Conservation (phyloP, 2,329 filamentous ascomycete genomes). For the Tolypocladium nubicola region DNA sequence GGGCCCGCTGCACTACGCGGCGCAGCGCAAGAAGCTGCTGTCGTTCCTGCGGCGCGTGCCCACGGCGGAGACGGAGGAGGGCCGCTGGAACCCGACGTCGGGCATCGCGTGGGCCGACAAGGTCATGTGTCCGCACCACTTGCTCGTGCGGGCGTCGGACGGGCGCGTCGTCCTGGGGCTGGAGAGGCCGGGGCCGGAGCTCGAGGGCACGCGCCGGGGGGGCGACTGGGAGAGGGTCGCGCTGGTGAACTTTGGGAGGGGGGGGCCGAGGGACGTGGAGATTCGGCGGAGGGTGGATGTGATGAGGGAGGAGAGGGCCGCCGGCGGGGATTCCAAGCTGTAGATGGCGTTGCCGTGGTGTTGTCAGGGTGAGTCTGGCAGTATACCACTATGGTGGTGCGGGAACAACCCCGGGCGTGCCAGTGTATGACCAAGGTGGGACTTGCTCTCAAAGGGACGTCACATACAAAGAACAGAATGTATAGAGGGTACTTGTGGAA, state of each 20-base stretch:
- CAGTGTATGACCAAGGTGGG: not conserved
- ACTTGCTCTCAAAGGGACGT: too few species aligned
- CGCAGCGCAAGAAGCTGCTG: constrained; percentile 41
- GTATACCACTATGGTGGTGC: not conserved
- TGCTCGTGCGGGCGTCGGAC: constrained; percentile 34
- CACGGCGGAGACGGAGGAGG: constrained; percentile 29
- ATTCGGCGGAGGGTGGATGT: constrained; percentile 39
- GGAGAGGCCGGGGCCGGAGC: constrained; percentile 47
- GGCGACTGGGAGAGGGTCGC: constrained; percentile 52
- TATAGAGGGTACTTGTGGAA: not conserved
- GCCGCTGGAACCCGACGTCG: constrained; percentile 28
- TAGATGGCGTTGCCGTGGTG: not conserved
- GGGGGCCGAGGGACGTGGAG: constrained; percentile 41
- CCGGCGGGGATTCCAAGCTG: not conserved
- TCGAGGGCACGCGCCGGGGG: constrained; percentile 33
- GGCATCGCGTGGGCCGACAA: constrained; percentile 47
- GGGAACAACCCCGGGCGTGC: not conserved
- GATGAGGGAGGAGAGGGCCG: constrained; percentile 31
- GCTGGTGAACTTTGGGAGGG: constrained; percentile 41
- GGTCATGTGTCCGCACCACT: constrained; percentile 44
- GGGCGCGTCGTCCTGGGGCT: constrained; percentile 41
- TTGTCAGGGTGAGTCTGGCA: not conserved
- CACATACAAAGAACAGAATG: too few species aligned
- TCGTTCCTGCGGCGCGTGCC: constrained; percentile 37
- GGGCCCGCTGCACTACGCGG: constrained; percentile 24